phyloP scores from a whole-genome alignment of 805 yeast species.

The Lachancea dasiensis region DNA sequence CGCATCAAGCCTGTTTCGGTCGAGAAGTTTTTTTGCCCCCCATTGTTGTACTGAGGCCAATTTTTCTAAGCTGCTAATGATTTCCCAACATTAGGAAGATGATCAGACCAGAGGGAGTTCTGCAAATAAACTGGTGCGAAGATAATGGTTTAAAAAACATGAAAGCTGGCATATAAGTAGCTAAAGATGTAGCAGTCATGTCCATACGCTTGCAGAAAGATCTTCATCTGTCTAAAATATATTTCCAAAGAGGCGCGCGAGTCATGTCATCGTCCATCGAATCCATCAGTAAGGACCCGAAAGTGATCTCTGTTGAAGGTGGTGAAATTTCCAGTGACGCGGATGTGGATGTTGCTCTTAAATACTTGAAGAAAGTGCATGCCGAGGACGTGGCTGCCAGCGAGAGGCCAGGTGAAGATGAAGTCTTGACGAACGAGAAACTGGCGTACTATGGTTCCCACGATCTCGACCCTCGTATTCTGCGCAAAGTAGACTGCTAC shows the following conservation, averaged over 20 bases:
- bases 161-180: background rate
- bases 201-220: too few species aligned
- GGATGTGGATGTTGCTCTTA: constrained; percentile 23
- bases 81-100: constrained; percentile 1
- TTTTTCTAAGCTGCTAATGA: constrained; percentile 1
- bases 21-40: too few species aligned
- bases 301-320: constrained; percentile 1
- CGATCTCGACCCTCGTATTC: constrained; percentile 17
- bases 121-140: background rate
- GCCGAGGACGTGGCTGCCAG: constrained; percentile 15
- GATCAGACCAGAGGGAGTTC: background rate
- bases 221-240: too few species aligned
- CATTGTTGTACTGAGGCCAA: too few species aligned
- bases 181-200: too few species aligned
- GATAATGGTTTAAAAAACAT: background rate
- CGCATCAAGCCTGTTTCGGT: constrained; percentile 4
- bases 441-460: constrained; percentile 24
- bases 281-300: background rate
- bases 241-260: too few species aligned
- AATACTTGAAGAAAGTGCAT: constrained; percentile 17
- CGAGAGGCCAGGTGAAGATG: constrained; percentile 10
- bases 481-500: constrained; percentile 41
- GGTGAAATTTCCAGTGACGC: constrained; percentile 5
- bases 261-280: constrained; percentile 1
- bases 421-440: constrained; percentile 1